Evolutionary conservation across 331 rosid species (phyloP).

Genomic region (Malus hybrid): DNA sequence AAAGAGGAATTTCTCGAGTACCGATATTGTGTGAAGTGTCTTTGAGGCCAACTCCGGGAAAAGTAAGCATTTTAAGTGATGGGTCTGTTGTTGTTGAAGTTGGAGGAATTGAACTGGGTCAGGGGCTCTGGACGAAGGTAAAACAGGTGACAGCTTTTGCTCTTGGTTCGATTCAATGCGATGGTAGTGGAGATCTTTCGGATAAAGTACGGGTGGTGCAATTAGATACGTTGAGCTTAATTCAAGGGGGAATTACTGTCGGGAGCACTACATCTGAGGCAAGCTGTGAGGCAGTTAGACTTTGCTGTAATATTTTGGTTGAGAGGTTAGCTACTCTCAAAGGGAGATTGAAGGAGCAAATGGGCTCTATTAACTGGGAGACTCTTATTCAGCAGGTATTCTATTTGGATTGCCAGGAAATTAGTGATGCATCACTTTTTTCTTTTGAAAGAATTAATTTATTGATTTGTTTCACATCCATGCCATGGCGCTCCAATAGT

Average conservation of each 20-base stretch:
- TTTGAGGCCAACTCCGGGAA: slow-evolving; percentile 71
- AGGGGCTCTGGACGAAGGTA: slow-evolving; percentile 98
- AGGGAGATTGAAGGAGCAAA: slow-evolving; percentile 44
- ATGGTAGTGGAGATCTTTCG: slow-evolving; percentile 31
- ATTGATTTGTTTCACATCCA: not conserved
- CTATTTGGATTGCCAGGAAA: not conserved
- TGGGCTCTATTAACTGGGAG: slow-evolving; percentile 62
- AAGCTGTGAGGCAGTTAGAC: slow-evolving; percentile 78
- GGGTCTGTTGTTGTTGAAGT: slow-evolving; percentile 9
- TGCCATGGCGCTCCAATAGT: not conserved
- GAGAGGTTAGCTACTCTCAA: slow-evolving; percentile 65
- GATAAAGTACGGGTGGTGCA: slow-evolving; percentile 71
- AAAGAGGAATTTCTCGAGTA: slow-evolving; percentile 76
- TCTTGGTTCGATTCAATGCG: slow-evolving; percentile 51
- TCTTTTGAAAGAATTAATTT: not conserved
- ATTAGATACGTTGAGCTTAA: slow-evolving; percentile 63
- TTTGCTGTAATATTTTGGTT: slow-evolving; percentile 66
- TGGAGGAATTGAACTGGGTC: slow-evolving; percentile 89
- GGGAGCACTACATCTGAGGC: slow-evolving; percentile 96
- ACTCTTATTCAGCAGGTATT: slow-evolving; percentile 60
- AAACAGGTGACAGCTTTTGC: slow-evolving; percentile 79
- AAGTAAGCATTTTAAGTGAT: slow-evolving; percentile 62
- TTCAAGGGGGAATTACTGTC: slow-evolving; percentile 81
- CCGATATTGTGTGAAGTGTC: slow-evolving; percentile 41
- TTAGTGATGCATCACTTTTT: not conserved